Evolutionary conservation across 768 basidiomycete genomes (phyloP), one percentile per base, ranked within the genome.

Genomic region (Pholiota microspora): DNA sequence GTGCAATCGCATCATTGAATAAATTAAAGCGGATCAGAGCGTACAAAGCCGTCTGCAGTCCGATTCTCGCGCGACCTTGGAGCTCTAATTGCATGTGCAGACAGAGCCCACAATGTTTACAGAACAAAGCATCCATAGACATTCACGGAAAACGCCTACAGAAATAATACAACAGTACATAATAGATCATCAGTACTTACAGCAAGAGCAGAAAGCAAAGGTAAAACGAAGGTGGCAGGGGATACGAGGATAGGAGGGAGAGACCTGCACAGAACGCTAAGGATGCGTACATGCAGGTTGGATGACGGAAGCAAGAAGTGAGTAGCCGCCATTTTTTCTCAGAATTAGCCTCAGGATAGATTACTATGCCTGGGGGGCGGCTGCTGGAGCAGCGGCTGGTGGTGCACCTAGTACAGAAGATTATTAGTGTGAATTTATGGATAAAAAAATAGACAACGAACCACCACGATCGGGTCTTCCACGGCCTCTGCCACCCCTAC

Each of bases 401-500:
- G 64, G 58, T 8, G 61, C 59, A 12, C 56, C 60, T 56, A 32
- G 16, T 16, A 35, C 23, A 32, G 32, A 48, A 29, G 16, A 46
- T 28, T 44, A 21, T 48, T 16, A 48, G 27, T 16, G 15, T 3
- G 23, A n/a, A 29, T 21, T 45, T 8, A 12, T 48, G 15, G 46
- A 35, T 15, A 16, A 15, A 46, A 8, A 7, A 21, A 50, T 27
- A 24, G n/a, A 31, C 29, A 31, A 40, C 56, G 51, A 45, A 55
- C 67, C 67, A 59, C 68, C 67, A 45, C 66, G 67, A 21, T 77
- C 75, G 46, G 65, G 63, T 31, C 76, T 59, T 42, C 71, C 72
- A 57, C 75, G 72, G 50, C 69, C 67, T 29, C 68, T 62, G 21
- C 71, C 68, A 27, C 80, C 75, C 10, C 79, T 77, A 34, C 77